Evolutionary conservation across 192 early-diverging fungal genomes (phyloP), one percentile per base, ranked within the genome.

Genomic region (Coemansia sp.): DNA sequence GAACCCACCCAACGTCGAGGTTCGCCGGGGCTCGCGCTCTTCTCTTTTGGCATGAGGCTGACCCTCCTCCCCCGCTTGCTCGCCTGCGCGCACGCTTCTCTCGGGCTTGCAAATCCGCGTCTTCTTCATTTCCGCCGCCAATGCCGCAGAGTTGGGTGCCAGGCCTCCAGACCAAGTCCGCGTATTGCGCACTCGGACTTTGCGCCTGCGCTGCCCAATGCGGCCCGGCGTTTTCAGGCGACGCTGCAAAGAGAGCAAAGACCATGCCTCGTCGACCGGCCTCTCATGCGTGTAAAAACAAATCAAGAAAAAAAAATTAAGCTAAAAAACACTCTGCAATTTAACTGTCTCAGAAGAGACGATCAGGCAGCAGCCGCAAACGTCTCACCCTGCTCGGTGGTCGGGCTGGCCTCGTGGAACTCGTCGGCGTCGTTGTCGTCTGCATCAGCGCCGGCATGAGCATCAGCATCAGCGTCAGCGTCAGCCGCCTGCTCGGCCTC

Each of bases 401-500:
- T 52, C 14, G 74, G 74, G 33, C 57, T 63, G 38, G 68, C 75
- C 54, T 77, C 80, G 66, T 77, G 75, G 72, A 83, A 77, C 54
- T 83, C 72, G 57, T 76, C 75, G 17, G 65, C 72, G 18, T 69
- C 66, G 39, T 73, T 66, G 8, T 56, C 39, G 37, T 34, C 74
- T 8, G 22, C 53, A 0, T 65, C 37, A 2, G 28, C 36, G 15
- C 18, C 57, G 45, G n/a, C 17, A 9, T 52, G 37, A 11, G 48
- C 64, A 36, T 61, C 51, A n/a, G 39, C 55, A 17, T 66, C 60
- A 38, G 41, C 67, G 28, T 45, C 64, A 33, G 59, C 64, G 36
- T 38, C 51, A 53, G 67, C 63, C 17, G 32, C 20, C 12, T 11
- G 8, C 1, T 53, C 36, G 12, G 34, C 48, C 36, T 53, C 52